phyloP scores from a whole-genome alignment of 352 stramenopile genomes.

The Globisporangium paroecandrum region DNA sequence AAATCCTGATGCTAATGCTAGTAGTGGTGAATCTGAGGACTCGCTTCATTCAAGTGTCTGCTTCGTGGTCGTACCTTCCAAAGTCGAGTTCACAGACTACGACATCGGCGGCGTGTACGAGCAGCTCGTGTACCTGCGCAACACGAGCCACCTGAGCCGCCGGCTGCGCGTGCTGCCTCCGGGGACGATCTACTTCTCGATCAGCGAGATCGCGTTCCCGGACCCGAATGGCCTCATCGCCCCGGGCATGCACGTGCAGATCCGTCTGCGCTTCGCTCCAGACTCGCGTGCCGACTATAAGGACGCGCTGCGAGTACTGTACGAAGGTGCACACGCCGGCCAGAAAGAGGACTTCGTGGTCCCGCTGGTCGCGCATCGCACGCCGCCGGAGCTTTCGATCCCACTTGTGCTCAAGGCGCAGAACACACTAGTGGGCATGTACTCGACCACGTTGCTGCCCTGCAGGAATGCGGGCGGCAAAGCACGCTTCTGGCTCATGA shows the following conservation, averaged over 20 bases:
- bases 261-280: conserved; percentile 58
- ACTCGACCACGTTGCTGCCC: conserved; percentile 36
- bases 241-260: conserved; percentile 63
- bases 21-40: not conserved
- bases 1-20: not conserved
- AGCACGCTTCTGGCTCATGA: conserved; percentile 72
- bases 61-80: conserved; percentile 54
- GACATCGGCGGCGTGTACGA: conserved; percentile 77
- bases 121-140: conserved; percentile 61
- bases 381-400: conserved; percentile 63
- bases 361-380: conserved; percentile 41
- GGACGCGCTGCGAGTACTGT: conserved; percentile 52
- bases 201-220: conserved; percentile 51
- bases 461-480: conserved; percentile 64
- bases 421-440: conserved; percentile 59
- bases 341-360: conserved; percentile 28
- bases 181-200: conserved; percentile 58
- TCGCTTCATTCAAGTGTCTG: not conserved
- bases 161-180: conserved; percentile 63
- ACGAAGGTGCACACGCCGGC: conserved; percentile 33
- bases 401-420: conserved; percentile 50
- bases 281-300: conserved; percentile 78
- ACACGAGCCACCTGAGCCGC: conserved; percentile 49
- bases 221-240: conserved; percentile 56
- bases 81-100: conserved; percentile 65